phyloP scores from a whole-genome alignment of 768 basidiomycete species.

The Phanerochaete carnosa region DNA sequence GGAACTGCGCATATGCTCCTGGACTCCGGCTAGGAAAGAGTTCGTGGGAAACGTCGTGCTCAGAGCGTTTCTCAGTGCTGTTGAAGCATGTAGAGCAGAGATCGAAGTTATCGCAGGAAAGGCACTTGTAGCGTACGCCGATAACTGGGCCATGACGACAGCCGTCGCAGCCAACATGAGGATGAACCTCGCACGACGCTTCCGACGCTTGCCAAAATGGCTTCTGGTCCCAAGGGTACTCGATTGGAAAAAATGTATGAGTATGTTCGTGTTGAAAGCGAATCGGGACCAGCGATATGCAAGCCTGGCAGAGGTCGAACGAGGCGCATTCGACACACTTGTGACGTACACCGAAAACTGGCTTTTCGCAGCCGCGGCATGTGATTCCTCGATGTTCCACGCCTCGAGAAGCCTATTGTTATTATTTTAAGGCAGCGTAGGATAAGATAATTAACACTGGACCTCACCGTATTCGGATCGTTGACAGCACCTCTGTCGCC shows the following conservation, averaged over 20 bases:
- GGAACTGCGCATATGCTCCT: background rate
- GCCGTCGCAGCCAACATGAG: slow-evolving; percentile 48
- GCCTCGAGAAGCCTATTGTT: background rate
- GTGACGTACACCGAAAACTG: slow-evolving; percentile 64
- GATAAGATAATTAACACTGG: too few species aligned
- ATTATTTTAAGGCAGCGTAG: too few species aligned
- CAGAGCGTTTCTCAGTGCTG: slow-evolving; percentile 12
- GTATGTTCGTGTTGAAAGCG: background rate
- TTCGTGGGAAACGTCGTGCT: slow-evolving; percentile 6
- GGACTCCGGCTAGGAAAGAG: slow-evolving; percentile 5
- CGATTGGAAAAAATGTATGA: slow-evolving; percentile 5
- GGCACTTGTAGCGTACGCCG: slow-evolving; percentile 76
- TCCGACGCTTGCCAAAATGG: background rate
- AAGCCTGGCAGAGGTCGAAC: slow-evolving; percentile 67
- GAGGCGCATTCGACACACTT: slow-evolving; percentile 82
- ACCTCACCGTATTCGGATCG: too few species aligned
- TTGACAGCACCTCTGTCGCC: too few species aligned
- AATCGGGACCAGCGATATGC: slow-evolving; percentile 36
- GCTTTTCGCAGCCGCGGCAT: slow-evolving; percentile 62
- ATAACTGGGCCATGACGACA: slow-evolving; percentile 53
- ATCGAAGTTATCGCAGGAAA: slow-evolving; percentile 75
- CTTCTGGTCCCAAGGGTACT: background rate
- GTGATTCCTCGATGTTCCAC: slow-evolving; percentile 27
- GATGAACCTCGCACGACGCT: background rate
- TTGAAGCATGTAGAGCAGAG: slow-evolving; percentile 59